Evolutionary conservation across 2,329 filamentous ascomycete genomes (phyloP), one percentile per base, ranked within the genome.

Genomic region (Exserohilum turcica): DNA sequence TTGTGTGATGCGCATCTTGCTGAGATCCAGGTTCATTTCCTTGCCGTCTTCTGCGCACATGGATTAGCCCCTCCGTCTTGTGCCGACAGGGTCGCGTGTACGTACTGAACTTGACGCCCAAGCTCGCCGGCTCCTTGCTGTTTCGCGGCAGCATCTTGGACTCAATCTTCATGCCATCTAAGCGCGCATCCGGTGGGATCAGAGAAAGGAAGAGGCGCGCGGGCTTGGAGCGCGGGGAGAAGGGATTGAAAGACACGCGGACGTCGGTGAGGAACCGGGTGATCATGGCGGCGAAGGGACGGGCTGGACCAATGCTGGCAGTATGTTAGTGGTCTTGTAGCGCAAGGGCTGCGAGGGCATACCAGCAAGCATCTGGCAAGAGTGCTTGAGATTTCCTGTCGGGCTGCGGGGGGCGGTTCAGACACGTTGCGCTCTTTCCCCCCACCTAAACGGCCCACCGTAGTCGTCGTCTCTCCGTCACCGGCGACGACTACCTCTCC

Each of bases 171-270:
- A 96, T 91, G 61, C 84, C 86, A 48, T 80, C 82, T 50, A 81
- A 78, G 48, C 92, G 86, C 55, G 92, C 92, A 67, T 88, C 86
- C 36, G 92, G 85, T 8, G 93, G 91, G 28, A 99, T 85, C 60
- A 89, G 83, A 28, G 90, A 88, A 63, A 97, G 90, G 77, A 97
- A 94, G 45, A 96, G 82, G 37, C 94, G 88, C 33, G 91, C 92
- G 19, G 92, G 88, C 71, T 91, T 92, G 58, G 91, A 87, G 73
- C 84, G 82, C 19, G 83, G 78, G 24, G 86, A 89, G 84, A 97
- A 97, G 33, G 94, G 93, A 78, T 96, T 96, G 86, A 97, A 97
- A 74, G 86, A 86, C 61, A 91, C 88, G 68, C 84, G 86, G 67
- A 97, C 86, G 74, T 91, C 86, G 74, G 92, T 93, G 75, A 95